Evolutionary conservation across 768 basidiomycete genomes (phyloP).

Genomic region (Hemileccinum rubropunctum): DNA sequence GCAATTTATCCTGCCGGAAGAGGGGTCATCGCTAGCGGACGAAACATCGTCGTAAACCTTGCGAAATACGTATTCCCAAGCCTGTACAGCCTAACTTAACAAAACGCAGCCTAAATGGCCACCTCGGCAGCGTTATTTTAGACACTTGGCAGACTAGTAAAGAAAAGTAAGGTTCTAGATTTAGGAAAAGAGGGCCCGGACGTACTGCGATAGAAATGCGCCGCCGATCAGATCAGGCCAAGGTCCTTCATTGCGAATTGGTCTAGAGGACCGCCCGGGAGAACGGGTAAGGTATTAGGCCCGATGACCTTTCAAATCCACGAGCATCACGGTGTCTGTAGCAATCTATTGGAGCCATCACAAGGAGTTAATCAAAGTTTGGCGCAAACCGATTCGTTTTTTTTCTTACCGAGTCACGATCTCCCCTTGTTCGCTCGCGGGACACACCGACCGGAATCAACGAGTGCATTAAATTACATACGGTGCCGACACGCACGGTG

Average conservation of each 20-base stretch:
- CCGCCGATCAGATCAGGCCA: conserved; percentile 20
- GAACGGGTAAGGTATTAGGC: conserved; percentile 8
- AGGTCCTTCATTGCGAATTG: conserved; percentile 15
- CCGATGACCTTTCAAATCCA: not conserved
- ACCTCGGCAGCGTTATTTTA: conserved; percentile 32
- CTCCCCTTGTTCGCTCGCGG: conserved; percentile 21
- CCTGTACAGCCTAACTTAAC: conserved; percentile 28
- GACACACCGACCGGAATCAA: conserved; percentile 8
- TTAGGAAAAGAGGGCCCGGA: conserved; percentile 23
- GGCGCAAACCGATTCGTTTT: conserved; percentile 1
- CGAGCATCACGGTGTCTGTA: conserved; percentile 15
- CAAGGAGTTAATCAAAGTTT: conserved; percentile 25
- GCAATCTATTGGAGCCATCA: not conserved
- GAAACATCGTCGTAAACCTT: conserved; percentile 28
- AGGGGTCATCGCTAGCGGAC: conserved; percentile 23
- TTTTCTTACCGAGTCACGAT: conserved; percentile 12
- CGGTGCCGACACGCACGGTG: conserved; percentile 16
- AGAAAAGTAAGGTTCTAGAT: conserved; percentile 25
- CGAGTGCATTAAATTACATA: conserved; percentile 13
- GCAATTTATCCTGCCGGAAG: conserved; percentile 29
- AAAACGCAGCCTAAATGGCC: conserved; percentile 15
- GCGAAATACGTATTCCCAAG: conserved; percentile 34
- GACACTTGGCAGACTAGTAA: conserved; percentile 19
- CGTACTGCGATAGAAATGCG: conserved; percentile 1
- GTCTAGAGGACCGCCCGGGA: conserved; percentile 9